Percentiles rank a stretch among this genome's conserved stretches.
Conservation (phyloP, 352 stramenopile species). For the Aphanomyces invadans region DNA sequence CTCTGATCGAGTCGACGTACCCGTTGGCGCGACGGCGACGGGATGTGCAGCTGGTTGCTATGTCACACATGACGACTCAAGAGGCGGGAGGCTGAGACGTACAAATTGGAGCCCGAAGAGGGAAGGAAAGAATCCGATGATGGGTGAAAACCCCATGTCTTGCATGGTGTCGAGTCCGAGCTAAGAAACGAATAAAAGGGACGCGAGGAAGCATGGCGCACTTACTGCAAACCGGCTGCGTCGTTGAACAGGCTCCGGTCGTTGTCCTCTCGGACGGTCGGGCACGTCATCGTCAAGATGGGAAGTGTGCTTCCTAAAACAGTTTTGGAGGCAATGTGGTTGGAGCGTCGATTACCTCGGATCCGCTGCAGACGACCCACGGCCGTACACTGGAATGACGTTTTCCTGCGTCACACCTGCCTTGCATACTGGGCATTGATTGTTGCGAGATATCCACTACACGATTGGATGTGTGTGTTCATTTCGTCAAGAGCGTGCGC, state of each 20-base stretch:
- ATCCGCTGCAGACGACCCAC: conserved; percentile 61
- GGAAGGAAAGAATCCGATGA: conserved; percentile 76
- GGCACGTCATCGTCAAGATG: conserved; percentile 34
- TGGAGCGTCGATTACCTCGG: conserved; percentile 32
- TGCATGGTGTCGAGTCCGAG: conserved; percentile 5
- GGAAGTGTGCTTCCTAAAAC: neutral
- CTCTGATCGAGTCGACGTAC: neutral
- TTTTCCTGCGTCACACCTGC: conserved; percentile 84
- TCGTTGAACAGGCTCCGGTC: conserved; percentile 44
- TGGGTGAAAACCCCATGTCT: conserved; percentile 41
- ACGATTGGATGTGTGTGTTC: conserved; percentile 14
- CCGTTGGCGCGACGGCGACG: neutral
- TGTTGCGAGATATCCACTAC: conserved; percentile 70
- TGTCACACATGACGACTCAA: neutral
- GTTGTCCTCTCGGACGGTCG: conserved; percentile 49
- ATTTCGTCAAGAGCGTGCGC: neutral
- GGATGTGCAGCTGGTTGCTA: neutral
- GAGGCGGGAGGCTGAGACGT: conserved; percentile 21
- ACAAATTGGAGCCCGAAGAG: conserved; percentile 70
- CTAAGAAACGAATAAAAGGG: neutral
- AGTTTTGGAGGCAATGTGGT: neutral
- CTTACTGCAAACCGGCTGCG: conserved; percentile 28
- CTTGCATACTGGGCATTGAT: conserved; percentile 88
- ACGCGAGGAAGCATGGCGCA: neutral
- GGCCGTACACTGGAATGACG: conserved; percentile 82